These are phyloP conservation scores for Coemansia sp. DNA, from an alignment of 371 early-diverging fungal genomes.

Conservation along the genomic window DNA sequence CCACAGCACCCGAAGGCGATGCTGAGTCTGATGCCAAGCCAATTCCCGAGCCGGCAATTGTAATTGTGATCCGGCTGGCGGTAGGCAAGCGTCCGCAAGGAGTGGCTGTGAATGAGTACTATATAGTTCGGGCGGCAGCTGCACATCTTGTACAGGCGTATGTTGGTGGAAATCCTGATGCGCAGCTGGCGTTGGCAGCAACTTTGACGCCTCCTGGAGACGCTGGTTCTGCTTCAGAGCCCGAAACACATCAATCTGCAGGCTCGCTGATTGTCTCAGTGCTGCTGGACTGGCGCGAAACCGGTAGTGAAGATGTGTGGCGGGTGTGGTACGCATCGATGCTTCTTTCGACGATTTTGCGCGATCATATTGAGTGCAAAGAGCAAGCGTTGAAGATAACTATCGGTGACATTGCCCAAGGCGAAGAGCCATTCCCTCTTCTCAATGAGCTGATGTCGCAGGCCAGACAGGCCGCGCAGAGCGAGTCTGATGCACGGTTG, in stretches of 20 bases:
- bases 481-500: constrained; percentile 62
- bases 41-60: constrained; percentile 53
- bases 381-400: constrained; percentile 68
- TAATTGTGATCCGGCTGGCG: constrained; percentile 50
- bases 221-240: constrained; percentile 49
- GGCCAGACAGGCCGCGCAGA: constrained; percentile 40
- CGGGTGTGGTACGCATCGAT: constrained; percentile 86
- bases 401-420: constrained; percentile 70
- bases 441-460: constrained; percentile 55
- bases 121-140: constrained; percentile 52
- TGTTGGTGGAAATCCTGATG: constrained; percentile 75
- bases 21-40: constrained; percentile 47
- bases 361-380: constrained; percentile 72
- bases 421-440: constrained; percentile 57
- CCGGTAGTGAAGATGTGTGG: constrained; percentile 69
- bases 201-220: constrained; percentile 75
- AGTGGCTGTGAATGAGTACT: constrained; percentile 38
- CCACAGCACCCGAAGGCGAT: constrained; percentile 34
- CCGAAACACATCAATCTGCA: constrained; percentile 73
- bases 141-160: constrained; percentile 58
- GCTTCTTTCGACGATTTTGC: constrained; percentile 73
- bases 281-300: constrained; percentile 73
- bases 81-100: constrained; percentile 45
- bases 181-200: constrained; percentile 80
- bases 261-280: constrained; percentile 79